These are phyloP conservation scores for Colletotrichum eleusines DNA, from an alignment of 2,329 filamentous ascomycete species.

Conservation along the genomic window DNA sequence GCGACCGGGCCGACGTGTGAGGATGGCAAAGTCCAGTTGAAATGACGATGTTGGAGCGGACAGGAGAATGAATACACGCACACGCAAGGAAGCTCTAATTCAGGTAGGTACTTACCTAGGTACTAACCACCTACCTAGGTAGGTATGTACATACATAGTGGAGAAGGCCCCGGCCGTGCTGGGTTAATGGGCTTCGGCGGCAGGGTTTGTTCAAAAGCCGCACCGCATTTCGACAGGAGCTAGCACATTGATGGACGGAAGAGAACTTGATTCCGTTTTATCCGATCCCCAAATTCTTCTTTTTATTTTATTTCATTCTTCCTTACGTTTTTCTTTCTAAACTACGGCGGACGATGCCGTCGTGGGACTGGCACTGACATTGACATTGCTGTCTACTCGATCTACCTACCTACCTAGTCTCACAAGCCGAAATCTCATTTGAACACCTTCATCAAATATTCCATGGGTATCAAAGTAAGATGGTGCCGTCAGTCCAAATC, in stretches of 20 bases:
- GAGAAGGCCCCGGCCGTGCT: not conserved
- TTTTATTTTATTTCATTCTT: not conserved
- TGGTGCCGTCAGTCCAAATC: not conserved
- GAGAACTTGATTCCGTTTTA: not conserved
- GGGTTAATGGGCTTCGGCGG: not conserved
- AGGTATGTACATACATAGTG: not conserved
- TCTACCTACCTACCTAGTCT: not conserved
- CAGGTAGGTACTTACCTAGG: not conserved
- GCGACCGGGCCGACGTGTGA: not conserved
- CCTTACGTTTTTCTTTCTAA: too few relatives aligned
- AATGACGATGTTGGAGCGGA: not conserved
- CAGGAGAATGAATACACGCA: not conserved
- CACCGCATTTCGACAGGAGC: not conserved
- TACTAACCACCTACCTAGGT: not conserved
- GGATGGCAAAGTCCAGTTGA: not conserved
- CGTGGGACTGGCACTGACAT: not conserved
- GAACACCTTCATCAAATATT: not conserved
- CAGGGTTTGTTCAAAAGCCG: not conserved
- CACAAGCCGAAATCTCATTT: not conserved
- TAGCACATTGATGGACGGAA: not conserved
- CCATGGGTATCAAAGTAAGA: conserved; percentile 3
- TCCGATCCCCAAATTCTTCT: not conserved
- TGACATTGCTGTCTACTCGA: not conserved
- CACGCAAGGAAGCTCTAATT: conserved; percentile 1
- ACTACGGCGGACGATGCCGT: not conserved